Evolutionary conservation across 257 asterid genomes (phyloP).

Genomic region (Nicotiana undulata): DNA sequence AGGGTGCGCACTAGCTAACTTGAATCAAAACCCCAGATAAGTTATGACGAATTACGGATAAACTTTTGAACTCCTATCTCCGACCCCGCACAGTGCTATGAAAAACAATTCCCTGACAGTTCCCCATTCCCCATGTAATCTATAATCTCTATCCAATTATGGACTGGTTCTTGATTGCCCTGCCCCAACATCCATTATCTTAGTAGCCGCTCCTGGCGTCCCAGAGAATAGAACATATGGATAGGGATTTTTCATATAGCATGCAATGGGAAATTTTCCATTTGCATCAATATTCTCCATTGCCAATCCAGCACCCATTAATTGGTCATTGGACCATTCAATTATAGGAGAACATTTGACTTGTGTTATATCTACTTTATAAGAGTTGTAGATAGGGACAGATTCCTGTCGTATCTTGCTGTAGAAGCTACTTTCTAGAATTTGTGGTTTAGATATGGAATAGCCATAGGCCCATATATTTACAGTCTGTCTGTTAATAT

Average conservation of each 20-base stretch:
- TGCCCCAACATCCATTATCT: neutral
- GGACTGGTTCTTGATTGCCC: neutral
- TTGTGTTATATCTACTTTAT: neutral
- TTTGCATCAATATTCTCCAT: neutral
- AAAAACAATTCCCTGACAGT: neutral
- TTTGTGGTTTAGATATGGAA: neutral
- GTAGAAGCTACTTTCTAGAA: neutral
- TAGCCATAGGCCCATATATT: slow-evolving; percentile 2
- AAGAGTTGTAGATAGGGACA: neutral
- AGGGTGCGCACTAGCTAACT: neutral
- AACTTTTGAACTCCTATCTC: neutral
- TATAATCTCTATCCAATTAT: neutral
- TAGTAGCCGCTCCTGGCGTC: neutral
- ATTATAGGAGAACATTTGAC: neutral
- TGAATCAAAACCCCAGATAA: neutral
- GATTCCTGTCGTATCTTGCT: neutral
- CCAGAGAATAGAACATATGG: neutral
- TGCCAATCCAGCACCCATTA: neutral
- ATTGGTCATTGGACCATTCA: neutral
- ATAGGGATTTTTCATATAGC: neutral
- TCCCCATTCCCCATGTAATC: neutral
- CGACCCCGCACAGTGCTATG: neutral
- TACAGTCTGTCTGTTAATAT: neutral
- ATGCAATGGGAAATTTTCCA: neutral
- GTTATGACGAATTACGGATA: neutral